Evolutionary conservation across 2,329 filamentous ascomycete genomes (phyloP).

Genomic region (Neocucurbitaria cava): DNA sequence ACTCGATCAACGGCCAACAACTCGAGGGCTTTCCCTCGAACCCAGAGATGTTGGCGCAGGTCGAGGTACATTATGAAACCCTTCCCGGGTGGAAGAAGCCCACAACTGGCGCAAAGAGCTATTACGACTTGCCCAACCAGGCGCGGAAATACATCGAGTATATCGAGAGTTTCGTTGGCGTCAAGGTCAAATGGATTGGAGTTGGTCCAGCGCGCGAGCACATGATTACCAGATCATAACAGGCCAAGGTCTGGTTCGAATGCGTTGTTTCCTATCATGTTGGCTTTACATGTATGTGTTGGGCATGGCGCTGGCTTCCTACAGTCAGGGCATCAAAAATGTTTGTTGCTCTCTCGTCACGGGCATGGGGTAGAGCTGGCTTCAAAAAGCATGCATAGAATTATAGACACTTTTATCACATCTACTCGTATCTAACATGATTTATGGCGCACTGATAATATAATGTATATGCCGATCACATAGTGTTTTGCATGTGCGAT

Average conservation of each 20-base stretch:
- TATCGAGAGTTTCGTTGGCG: constrained; percentile 70
- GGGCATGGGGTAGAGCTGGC: background rate
- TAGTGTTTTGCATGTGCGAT: background rate
- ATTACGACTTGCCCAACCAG: constrained; percentile 67
- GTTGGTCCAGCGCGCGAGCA: constrained; percentile 70
- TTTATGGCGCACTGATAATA: no score
- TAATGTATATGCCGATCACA: no score
- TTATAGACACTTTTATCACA: background rate
- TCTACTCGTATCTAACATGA: background rate
- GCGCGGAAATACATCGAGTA: constrained; percentile 71
- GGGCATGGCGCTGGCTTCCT: background rate
- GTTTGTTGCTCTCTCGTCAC: background rate
- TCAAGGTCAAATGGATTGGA: constrained; percentile 70
- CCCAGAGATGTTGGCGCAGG: constrained; percentile 62
- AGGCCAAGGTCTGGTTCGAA: constrained; percentile 2
- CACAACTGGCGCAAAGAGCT: constrained; percentile 67
- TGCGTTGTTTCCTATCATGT: background rate
- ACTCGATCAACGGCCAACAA: constrained; percentile 64
- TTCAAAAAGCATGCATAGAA: background rate
- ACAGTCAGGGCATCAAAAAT: background rate
- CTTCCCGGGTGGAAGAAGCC: constrained; percentile 73
- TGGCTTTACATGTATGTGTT: constrained; percentile 3
- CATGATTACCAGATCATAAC: constrained; percentile 63
- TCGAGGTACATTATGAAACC: constrained; percentile 72
- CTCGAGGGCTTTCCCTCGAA: constrained; percentile 72